Evolutionary conservation across 768 basidiomycete species (phyloP).

Genomic region (Naganishia onofrii): DNA sequence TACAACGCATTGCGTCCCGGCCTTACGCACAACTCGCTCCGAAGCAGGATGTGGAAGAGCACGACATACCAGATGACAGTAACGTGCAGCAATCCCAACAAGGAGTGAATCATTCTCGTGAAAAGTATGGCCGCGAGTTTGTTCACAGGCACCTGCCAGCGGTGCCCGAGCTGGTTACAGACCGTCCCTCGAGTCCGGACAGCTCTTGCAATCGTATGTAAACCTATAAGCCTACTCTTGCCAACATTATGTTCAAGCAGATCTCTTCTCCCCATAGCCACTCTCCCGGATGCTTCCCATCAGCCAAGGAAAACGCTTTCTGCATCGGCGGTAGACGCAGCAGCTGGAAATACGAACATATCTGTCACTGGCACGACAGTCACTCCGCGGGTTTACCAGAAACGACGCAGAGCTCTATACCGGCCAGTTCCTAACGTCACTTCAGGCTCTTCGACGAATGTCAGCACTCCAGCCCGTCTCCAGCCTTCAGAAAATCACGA

Average conservation of each 20-base stretch:
- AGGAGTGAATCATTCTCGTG: too few relatives aligned
- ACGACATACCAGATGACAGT: background rate
- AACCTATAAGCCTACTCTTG: background rate
- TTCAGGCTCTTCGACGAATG: background rate
- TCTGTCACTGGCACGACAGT: background rate
- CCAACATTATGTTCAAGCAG: background rate
- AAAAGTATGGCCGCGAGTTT: constrained; percentile 8
- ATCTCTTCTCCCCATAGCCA: background rate
- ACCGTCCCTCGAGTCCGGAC: background rate
- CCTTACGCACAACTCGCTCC: constrained; percentile 11
- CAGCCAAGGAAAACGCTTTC: background rate
- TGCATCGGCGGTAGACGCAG: background rate
- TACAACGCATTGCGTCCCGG: background rate
- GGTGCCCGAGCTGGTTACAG: background rate
- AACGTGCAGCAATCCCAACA: background rate
- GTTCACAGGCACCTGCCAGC: constrained; percentile 5
- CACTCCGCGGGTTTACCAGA: background rate
- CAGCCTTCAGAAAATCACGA: background rate
- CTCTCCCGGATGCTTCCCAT: background rate
- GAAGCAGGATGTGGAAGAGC: background rate
- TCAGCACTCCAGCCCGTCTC: background rate
- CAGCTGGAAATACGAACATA: background rate
- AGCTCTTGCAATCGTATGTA: background rate
- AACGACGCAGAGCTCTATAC: background rate
- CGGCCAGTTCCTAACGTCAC: background rate